Base-by-base conservation (phyloP, 345 rosid genomes). In the Schrenkiella parvula region DNA sequence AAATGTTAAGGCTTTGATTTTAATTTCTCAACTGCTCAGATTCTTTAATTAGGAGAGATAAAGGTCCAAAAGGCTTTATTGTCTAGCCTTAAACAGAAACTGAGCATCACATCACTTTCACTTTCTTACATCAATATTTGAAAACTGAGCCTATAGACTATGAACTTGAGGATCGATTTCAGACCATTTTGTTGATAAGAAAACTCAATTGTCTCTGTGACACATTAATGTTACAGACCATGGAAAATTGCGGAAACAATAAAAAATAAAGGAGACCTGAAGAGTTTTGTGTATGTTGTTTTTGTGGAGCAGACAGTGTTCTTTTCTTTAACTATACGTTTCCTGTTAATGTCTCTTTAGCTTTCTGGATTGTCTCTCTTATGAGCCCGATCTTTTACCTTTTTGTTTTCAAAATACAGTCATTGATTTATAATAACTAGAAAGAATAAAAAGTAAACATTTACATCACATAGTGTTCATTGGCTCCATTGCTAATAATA, bases 251-350 rank as follows among this genome's bases (percentile, higher is more conserved):
- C 48, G 62, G 44, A 75, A 66, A 15, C 39, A 69, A 69, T 61
- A 13, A 70, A 37, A 32, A 64, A 70, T 6, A 71, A 41, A 38
- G 26, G 13, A 53, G 12, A 6, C 52, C 57, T 76, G 58, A 62
- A 26, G 64, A 76, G 71, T 53, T 48, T 70, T 76, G 37, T 76
- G 76, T 70, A 42, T 62, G 42, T 63, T 64, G 71, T 70, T 66
- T 58, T 74, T 61, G 57, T 68, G 50, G 80, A 77, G 80, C 72
- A 77, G 80, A 77, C 80, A 71, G 59, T 64, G 68, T 50, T 77
- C 72, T 70, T 77, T 71, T 65, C 80, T 77, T 77, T 71, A 71
- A 57, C 56, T 66, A 38, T 51, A 77, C 72, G 80, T 65, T 70
- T 76, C 67, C 67, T 75, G 65, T 68, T 70, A 64, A 56, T 71